A percentile compares a stretch with the other conserved stretches of the same genome.
Conservation (phyloP, 495 filamentous ascomycete genomes). For the Platismatia glauca region DNA sequence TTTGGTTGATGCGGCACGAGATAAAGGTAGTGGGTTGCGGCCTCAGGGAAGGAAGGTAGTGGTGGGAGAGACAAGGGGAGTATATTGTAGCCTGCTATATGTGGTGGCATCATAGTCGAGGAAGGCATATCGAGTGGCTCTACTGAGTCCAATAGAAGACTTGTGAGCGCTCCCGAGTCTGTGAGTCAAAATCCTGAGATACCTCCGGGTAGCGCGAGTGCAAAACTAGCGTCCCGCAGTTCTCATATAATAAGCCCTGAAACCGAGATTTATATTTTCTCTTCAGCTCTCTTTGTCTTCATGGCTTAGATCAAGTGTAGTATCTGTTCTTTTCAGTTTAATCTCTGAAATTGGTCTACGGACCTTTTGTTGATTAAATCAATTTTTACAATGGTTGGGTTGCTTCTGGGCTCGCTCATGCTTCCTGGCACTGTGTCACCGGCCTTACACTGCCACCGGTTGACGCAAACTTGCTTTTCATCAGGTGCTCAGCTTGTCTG, state of each 20-base stretch:
- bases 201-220: constrained; percentile 8
- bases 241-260: too few species aligned
- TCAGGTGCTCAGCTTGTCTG: constrained; percentile 48
- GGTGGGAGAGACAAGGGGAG: constrained; percentile 52
- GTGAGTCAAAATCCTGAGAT: not conserved
- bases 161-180: not conserved
- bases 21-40: constrained; percentile 77
- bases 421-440: constrained; percentile 64
- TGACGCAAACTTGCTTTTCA: constrained; percentile 65
- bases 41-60: constrained; percentile 46
- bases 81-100: constrained; percentile 41
- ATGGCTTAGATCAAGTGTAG: constrained; percentile 98
- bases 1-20: constrained; percentile 71
- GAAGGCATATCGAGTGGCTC: constrained; percentile 6
- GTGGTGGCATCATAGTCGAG: constrained; percentile 8
- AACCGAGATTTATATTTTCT: constrained; percentile 13
- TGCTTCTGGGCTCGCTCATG: constrained; percentile 81
- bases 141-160: not conserved
- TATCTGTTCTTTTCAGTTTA: constrained; percentile 99
- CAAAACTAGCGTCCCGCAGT: not conserved
- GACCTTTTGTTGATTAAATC: constrained; percentile 74
- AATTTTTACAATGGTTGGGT: constrained; percentile 57
- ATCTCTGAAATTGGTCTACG: constrained; percentile 62
- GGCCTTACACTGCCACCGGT: constrained; percentile 82
- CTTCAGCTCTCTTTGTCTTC: constrained; percentile 44